Conservation (phyloP, 139 green algal species). For the Edaphochlamys debaryana region DNA sequence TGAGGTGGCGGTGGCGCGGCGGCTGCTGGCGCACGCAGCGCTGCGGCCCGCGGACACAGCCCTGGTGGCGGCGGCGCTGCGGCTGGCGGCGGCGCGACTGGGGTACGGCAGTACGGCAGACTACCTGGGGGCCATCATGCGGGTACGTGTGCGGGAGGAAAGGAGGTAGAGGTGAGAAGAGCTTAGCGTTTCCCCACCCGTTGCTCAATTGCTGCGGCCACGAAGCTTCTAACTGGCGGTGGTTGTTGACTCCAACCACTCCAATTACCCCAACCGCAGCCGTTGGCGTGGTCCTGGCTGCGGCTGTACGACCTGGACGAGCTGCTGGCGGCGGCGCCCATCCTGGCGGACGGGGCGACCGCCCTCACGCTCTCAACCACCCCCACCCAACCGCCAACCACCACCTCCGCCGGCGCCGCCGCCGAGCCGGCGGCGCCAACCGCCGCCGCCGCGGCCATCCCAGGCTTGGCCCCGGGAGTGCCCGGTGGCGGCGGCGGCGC, state of each 20-base stretch:
- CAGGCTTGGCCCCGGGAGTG: too few relatives aligned
- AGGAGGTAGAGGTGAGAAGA: neutral
- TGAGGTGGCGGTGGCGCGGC: slow-evolving; percentile 13
- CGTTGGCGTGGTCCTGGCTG: slow-evolving; percentile 23
- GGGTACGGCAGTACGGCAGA: slow-evolving; percentile 1
- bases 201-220: too few relatives aligned
- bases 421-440: too few relatives aligned
- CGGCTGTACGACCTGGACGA: neutral
- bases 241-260: too few relatives aligned
- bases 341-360: slow-evolving; percentile 12
- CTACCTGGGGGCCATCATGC: slow-evolving; percentile 31
- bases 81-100: slow-evolving; percentile 30
- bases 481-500: too few relatives aligned
- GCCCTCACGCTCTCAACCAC: too few relatives aligned
- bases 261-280: too few relatives aligned
- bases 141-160: neutral
- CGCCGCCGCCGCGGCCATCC: too few relatives aligned
- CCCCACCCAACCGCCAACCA: too few relatives aligned
- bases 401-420: too few relatives aligned
- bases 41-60: neutral
- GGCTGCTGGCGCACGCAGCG: slow-evolving; percentile 29
- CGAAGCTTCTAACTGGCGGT: too few relatives aligned
- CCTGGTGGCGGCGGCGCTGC: slow-evolving; percentile 4
- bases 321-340: slow-evolving; percentile 10
- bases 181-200: neutral